These are phyloP conservation scores for Boletus coccyginus DNA, from an alignment of 768 basidiomycete genomes.

Conservation along the genomic window DNA sequence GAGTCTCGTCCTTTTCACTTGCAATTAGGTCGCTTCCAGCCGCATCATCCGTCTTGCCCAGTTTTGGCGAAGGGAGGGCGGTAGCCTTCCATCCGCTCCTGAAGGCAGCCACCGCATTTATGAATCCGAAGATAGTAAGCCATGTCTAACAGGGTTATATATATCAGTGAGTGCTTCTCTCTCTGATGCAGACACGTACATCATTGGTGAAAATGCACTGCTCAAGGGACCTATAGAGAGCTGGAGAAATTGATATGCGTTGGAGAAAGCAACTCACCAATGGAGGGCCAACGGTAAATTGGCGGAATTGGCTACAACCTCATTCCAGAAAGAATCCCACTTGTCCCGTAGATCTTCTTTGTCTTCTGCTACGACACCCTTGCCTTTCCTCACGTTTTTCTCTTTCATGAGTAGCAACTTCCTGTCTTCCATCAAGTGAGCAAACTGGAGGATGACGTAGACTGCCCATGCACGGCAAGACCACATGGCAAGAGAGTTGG, in stretches of 20 bases:
- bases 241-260: neutral
- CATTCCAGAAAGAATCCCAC: conserved; percentile 70
- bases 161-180: conserved; percentile 2
- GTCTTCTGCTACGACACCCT: conserved; percentile 50
- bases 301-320: conserved; percentile 66
- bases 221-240: conserved; percentile 56
- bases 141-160: conserved; percentile 30
- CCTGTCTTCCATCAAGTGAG: conserved; percentile 67
- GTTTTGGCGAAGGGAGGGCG: conserved; percentile 28
- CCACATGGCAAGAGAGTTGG: conserved; percentile 56
- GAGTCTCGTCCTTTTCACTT: conserved; percentile 11
- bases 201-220: conserved; percentile 65
- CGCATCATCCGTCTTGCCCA: neutral
- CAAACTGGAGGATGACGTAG: conserved; percentile 76
- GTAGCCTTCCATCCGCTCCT: conserved; percentile 73
- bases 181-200: conserved; percentile 35
- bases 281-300: conserved; percentile 84
- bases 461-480: conserved; percentile 80
- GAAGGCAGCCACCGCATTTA: conserved; percentile 60
- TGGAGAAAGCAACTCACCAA: conserved; percentile 49
- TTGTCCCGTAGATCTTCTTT: conserved; percentile 53
- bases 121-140: conserved; percentile 40
- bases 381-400: conserved; percentile 55
- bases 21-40: conserved; percentile 1
- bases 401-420: conserved; percentile 55